phyloP scores from a whole-genome alignment of 73 alveolate genomes.

The Durusdinium trenchii region DNA sequence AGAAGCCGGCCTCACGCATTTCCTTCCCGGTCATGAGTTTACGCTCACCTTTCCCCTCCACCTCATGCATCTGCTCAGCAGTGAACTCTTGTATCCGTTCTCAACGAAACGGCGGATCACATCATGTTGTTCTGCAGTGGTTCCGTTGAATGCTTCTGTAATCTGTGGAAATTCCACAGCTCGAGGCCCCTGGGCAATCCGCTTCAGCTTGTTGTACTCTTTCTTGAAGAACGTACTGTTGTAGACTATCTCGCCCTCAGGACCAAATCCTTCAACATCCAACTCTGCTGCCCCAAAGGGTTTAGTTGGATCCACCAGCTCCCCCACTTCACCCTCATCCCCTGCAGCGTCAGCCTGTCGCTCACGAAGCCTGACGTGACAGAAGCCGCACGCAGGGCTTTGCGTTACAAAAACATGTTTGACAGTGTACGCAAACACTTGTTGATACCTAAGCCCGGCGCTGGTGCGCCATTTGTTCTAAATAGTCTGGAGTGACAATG shows the following conservation, averaged over 20 bases:
- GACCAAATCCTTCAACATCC: neutral
- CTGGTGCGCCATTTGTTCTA: neutral
- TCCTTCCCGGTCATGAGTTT: neutral
- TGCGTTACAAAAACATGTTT: neutral
- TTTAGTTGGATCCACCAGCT: neutral
- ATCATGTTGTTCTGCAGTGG: neutral
- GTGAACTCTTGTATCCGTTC: neutral
- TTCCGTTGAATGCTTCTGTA: neutral
- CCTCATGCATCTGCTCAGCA: neutral
- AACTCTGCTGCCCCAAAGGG: neutral
- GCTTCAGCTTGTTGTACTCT: neutral
- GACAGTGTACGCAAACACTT: neutral
- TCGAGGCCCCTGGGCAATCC: neutral
- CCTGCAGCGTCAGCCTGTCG: neutral
- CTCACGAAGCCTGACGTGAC: neutral
- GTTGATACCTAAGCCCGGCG: neutral
- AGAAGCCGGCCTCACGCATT: neutral
- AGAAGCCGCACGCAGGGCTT: no score
- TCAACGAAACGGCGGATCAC: neutral
- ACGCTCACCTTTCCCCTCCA: neutral
- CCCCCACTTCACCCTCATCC: neutral
- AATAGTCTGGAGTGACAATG: neutral
- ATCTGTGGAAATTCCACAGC: neutral
- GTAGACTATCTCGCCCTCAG: neutral
- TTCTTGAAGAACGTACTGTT: slow-evolving; percentile 2